Evolutionary conservation across 495 filamentous ascomycete genomes (phyloP).

Genomic region (Copromyces sp.): DNA sequence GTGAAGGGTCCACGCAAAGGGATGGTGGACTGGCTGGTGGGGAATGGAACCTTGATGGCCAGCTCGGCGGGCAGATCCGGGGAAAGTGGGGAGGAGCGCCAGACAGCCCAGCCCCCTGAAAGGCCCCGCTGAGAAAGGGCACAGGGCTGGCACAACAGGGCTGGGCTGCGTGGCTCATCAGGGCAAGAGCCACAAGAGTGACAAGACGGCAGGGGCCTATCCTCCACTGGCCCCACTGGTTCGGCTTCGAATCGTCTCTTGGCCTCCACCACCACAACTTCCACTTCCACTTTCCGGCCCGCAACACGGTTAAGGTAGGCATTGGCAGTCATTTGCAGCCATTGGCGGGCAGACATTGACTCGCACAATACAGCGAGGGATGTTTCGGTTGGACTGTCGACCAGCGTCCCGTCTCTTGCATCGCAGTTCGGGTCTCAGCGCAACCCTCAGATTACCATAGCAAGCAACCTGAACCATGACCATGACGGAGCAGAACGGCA

Average conservation of each 20-base stretch:
- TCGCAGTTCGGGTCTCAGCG: background rate
- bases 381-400: background rate
- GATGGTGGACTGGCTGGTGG: background rate
- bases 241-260: background rate
- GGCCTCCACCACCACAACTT: background rate
- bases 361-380: background rate
- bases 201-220: background rate
- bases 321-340: background rate
- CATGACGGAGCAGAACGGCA: constrained; percentile 12
- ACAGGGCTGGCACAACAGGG: background rate
- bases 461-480: background rate
- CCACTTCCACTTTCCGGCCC: background rate
- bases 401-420: background rate
- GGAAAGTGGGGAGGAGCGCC: background rate
- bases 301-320: background rate
- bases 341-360: background rate
- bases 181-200: background rate
- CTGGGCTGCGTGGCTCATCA: background rate
- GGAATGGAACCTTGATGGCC: background rate
- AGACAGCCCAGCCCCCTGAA: background rate
- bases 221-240: background rate
- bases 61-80: background rate
- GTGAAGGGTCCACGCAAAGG: background rate
- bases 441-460: background rate
- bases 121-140: background rate